phyloP scores from a whole-genome alignment of 2,329 filamentous ascomycete genomes.

The Ceratocystis smalleyi region DNA sequence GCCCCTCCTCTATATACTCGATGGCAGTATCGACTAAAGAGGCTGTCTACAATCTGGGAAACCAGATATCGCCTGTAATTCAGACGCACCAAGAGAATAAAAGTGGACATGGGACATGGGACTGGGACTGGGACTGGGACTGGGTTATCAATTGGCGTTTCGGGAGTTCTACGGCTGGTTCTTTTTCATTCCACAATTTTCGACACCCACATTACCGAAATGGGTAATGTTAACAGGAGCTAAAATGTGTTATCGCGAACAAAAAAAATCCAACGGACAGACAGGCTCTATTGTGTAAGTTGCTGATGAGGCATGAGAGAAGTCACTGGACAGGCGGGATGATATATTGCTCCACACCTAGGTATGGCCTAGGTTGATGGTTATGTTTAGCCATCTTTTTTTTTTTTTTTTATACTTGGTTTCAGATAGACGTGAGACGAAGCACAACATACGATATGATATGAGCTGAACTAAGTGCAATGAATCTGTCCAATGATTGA shows the following conservation, averaged over 20 bases:
- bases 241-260: not conserved
- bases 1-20: not conserved
- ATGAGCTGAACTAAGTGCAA: not conserved
- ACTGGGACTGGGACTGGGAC: not conserved
- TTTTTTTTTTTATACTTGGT: not conserved
- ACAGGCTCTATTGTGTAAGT: no score
- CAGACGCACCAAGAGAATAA: not conserved
- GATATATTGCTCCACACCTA: not conserved
- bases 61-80: not conserved
- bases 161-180: not conserved
- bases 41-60: not conserved
- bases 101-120: not conserved
- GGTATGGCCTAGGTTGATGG: not conserved
- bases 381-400: not conserved
- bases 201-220: not conserved
- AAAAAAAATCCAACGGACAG: not conserved
- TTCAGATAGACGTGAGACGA: not conserved
- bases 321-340: not conserved
- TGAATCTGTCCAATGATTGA: no score
- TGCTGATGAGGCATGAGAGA: no score
- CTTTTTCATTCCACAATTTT: not conserved
- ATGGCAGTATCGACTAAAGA: not conserved
- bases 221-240: not conserved
- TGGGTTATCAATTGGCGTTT: slow-evolving; percentile 7
- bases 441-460: not conserved